phyloP scores from a whole-genome alignment of 1,139 yeast species.

The Petasospora fabianii region DNA sequence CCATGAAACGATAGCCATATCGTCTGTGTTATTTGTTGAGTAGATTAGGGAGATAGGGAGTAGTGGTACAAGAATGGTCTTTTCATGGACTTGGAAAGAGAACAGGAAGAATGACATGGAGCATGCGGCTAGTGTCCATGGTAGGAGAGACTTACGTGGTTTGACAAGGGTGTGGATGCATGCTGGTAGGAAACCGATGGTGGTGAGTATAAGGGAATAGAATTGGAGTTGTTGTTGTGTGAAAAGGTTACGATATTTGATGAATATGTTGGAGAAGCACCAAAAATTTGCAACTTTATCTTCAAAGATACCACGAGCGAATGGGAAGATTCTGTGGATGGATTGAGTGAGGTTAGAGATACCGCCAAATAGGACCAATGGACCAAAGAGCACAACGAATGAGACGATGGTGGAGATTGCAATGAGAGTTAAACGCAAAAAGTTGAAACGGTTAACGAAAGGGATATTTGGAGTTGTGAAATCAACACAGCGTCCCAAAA shows the following conservation, averaged over 20 bases:
- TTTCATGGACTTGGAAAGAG: constrained; percentile 95
- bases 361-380: constrained; percentile 50
- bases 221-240: constrained; percentile 56
- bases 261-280: constrained; percentile 80
- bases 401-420: constrained; percentile 61
- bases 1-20: constrained; percentile 78
- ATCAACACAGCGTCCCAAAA: constrained; percentile 35
- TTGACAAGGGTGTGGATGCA: constrained; percentile 49
- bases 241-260: constrained; percentile 64
- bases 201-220: constrained; percentile 60
- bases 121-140: constrained; percentile 78
- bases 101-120: constrained; percentile 87
- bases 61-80: constrained; percentile 81
- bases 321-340: constrained; percentile 78
- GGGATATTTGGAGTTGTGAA: constrained; percentile 10
- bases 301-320: constrained; percentile 91
- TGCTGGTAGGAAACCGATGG: constrained; percentile 66
- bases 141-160: constrained; percentile 48
- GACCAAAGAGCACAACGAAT: constrained; percentile 51
- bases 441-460: constrained; percentile 31
- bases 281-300: constrained; percentile 97
- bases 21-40: constrained; percentile 53
- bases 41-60: constrained; percentile 75
- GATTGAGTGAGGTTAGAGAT: constrained; percentile 40
- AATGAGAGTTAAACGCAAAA: constrained; percentile 53